Evolutionary conservation across 768 basidiomycete species (phyloP).

Genomic region (Naematelia aurantialba): DNA sequence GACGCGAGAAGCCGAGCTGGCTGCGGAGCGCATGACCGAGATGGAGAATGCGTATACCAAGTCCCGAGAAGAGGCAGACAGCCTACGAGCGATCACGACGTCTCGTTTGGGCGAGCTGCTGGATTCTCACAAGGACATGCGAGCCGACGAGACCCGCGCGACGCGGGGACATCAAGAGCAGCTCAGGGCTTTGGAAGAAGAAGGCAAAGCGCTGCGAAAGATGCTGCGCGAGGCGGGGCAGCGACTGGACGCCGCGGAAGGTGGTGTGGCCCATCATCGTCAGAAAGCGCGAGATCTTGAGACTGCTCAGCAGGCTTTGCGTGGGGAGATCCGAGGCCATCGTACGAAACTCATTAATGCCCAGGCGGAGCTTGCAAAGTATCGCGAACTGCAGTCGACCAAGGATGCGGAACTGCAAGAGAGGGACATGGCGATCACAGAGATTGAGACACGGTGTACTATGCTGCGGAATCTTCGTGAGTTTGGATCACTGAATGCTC

Average conservation of each 20-base stretch:
- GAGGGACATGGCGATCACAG: constrained; percentile 63
- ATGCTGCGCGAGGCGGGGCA: constrained; percentile 75
- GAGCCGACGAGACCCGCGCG: constrained; percentile 74
- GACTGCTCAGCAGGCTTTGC: constrained; percentile 61
- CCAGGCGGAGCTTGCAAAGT: constrained; percentile 66
- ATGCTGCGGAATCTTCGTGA: constrained; percentile 70
- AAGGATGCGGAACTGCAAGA: constrained; percentile 66
- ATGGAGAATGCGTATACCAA: constrained; percentile 88
- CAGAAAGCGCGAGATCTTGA: constrained; percentile 64
- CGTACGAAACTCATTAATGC: constrained; percentile 59
- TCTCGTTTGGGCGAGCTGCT: constrained; percentile 78
- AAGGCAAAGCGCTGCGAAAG: constrained; percentile 68
- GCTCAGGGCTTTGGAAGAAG: constrained; percentile 71
- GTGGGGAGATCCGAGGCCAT: constrained; percentile 67
- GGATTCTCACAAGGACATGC: constrained; percentile 79
- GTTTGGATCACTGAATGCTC: not conserved
- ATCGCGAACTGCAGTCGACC: constrained; percentile 62
- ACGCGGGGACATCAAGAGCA: constrained; percentile 76
- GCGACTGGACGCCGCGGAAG: constrained; percentile 66
- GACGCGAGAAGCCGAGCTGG: constrained; percentile 67
- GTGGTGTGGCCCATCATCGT: constrained; percentile 65
- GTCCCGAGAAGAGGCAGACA: constrained; percentile 88
- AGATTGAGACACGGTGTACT: constrained; percentile 67
- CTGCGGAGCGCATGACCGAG: constrained; percentile 65
- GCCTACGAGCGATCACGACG: constrained; percentile 79